Conservation (phyloP, 2,329 filamentous ascomycete species). For the Monascus ruber region DNA sequence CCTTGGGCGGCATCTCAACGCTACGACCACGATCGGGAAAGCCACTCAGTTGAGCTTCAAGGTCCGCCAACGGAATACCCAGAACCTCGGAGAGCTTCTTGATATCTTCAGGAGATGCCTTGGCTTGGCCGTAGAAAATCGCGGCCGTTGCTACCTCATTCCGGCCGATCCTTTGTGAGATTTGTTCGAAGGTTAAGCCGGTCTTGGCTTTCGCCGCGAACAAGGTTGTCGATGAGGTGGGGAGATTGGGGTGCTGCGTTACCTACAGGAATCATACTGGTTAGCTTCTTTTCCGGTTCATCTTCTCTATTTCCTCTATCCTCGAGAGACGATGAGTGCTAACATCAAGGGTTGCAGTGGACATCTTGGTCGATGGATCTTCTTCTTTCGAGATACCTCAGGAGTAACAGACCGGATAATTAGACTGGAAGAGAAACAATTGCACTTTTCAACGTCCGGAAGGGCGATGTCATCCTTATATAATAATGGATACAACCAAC, state of each 20-base stretch:
- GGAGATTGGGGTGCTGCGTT: conserved; percentile 47
- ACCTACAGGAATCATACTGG: conserved; percentile 7
- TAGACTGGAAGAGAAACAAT: background rate
- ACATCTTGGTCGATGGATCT: no score
- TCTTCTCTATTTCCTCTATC: no score
- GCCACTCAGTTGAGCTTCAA: conserved; percentile 54
- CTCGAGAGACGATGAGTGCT: background rate
- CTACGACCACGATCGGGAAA: conserved; percentile 72
- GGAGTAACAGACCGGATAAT: no score
- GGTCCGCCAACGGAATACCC: conserved; percentile 43
- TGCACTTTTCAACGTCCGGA: background rate
- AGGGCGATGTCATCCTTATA: conserved; percentile 5
- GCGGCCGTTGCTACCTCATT: conserved; percentile 77
- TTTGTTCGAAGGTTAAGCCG: conserved; percentile 66
- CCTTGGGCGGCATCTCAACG: conserved; percentile 71
- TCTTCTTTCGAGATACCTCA: no score
- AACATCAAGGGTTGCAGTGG: conserved; percentile 31
- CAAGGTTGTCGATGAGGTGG: conserved; percentile 58
- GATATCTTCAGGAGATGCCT: conserved; percentile 59
- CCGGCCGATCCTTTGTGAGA: conserved; percentile 61
- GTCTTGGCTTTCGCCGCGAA: conserved; percentile 70
- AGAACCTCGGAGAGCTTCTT: conserved; percentile 56
- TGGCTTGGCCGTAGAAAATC: conserved; percentile 80
- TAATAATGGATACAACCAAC: conserved; percentile 1
- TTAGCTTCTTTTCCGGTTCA: background rate